Base-by-base conservation (phyloP, 805 yeast genomes). In the Yamadazyma scolyti region DNA sequence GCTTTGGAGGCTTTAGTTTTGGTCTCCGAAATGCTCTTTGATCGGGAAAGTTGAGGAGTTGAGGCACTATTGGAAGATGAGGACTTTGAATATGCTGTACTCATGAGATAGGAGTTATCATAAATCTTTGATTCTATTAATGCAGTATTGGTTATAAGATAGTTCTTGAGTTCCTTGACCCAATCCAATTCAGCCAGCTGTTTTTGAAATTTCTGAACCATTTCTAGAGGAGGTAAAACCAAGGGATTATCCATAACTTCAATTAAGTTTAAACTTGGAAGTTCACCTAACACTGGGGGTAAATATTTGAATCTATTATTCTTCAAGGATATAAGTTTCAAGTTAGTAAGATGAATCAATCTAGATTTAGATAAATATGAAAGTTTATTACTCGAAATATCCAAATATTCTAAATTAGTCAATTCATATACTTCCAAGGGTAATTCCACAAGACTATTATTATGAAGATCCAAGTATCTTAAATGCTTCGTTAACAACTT, bases 231-330 rank as follows among this genome's bases (percentile, higher is more conserved):
- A 3, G 80, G 82, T 33, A 65, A 42, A 5, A 72, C 60, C 20
- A 75, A 59, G 0, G 88, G 87, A 43, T 84, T 83, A 20, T 69
- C 73, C 9, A 73, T 75, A 4, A 80, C 56, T 41, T 80, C 86
- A 14, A 83, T 58, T 24, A 79, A 70, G 35, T 71, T 68, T 21
- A 84, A 60, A 33, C 63, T 68, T 2, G 61, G 55, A 39, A 83
- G 50, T 23, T 72, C 75, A 1, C 73, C 66, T 7, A 84, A 49
- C 5, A 61, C 54, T 1, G 75, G 69, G 1, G 82, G 78, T 17
- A 83, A 56, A 24, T 66, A 69, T 37, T 72, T 65, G 38, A 84
- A 63, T 19, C 58, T 58, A 52, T 84, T 84, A 34, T 72, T 68
- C 40, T 74, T 75, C 29, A 84, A 55, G 12, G 82, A 76, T n/a